Evolutionary conservation across 2,329 filamentous ascomycete species (phyloP), one percentile per base, ranked within the genome.

Genomic region (Xylogone sp.): DNA sequence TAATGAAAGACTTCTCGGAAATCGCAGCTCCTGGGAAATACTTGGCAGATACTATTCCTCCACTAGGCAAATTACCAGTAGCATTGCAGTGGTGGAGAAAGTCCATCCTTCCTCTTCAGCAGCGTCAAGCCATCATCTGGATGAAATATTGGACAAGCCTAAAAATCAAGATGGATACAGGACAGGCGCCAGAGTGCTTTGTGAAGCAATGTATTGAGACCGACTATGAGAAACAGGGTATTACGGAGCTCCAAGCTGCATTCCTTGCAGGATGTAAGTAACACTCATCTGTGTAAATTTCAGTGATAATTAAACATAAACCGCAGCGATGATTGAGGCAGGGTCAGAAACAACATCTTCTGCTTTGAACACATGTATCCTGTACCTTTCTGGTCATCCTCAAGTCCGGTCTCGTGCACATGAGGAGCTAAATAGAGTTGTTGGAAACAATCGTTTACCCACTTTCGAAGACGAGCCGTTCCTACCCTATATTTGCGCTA

Each of bases 401-500:
- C 13, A 27, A 12, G 62, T 77, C 0, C 75, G 78, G 52, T 55
- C 55, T 18, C 77, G 76, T 52, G 75, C 73, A 0, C 72, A 72
- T 53, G 62, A 62, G 19, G 68, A 74, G 46, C 59, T 81, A n/a
- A 75, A 81, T 52, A 58, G 62, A 5, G 71, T 79, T 2, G 67
- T 78, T n/a, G 76, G 75, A 3, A 59, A 59, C 2, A 61, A 65
- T 42, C 65, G 77, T 6, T 63, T 80, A 1, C 77, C 78, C 1
- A 67, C 60, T 0, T 72, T 74, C 49, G 65, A 69, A 2, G 78
- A 82, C 53, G 63, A 69, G 9, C 61, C 65, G 0, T 57, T 61
- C 1, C 62, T 82, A 22, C 65, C 59, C 3, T 75, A 74, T 52
- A 64, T 79, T 27, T 68, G 74, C 48, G 63, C 65, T 43, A 64